Base-by-base conservation (phyloP, 306 rosid species). In the Lathyrus aphaca region DNA sequence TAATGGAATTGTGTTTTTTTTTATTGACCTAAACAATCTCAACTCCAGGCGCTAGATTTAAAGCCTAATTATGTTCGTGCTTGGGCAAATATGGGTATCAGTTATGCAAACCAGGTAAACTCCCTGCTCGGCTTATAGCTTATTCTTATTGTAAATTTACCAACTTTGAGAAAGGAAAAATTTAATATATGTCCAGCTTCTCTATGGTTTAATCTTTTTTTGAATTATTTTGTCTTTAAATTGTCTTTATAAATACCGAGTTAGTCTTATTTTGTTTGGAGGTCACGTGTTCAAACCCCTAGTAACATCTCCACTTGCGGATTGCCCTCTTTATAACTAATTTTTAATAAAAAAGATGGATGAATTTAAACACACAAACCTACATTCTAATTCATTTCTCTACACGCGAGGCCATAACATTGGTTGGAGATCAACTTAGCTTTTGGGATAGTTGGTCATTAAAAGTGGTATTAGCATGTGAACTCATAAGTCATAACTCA, bases 31-130 rank as follows among this genome's bases (percentile, higher is more conserved):
- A 57, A 53, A 66, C 46, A 48, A 40, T 61, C 53, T 51, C 70
- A 9, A 30, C 59, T 78, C 17, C 84, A 94, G 98, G 99, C 99
- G 18, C 82, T 94, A 35, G 99, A 94, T 87, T 86, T 94, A 83
- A 94, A 94, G 82, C 99, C 99, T 64, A 94, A 94, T 77, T 94
- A 94, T 64, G 99, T 94, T 54, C 99, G 97, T 61, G 99, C 99
- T 53, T 94, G 99, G 99, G 97, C 99, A 67, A 94, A 94, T 76
- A 94, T 94, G 97, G 99, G 99, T 66, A 91, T 94, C 85, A 91
- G 99, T 61, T 94, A 88, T 58, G 99, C 99, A 50, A 94, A 94
- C 80, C 99, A 94, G 96, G 99, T 94, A 58, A 42, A 70, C 74
- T 66, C 57, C 29, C 16, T 25, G 5, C 69, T 66, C 27, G 17